Base-by-base conservation (phyloP, 129 eudicot species). In the Gnaphalium uliginosum region DNA sequence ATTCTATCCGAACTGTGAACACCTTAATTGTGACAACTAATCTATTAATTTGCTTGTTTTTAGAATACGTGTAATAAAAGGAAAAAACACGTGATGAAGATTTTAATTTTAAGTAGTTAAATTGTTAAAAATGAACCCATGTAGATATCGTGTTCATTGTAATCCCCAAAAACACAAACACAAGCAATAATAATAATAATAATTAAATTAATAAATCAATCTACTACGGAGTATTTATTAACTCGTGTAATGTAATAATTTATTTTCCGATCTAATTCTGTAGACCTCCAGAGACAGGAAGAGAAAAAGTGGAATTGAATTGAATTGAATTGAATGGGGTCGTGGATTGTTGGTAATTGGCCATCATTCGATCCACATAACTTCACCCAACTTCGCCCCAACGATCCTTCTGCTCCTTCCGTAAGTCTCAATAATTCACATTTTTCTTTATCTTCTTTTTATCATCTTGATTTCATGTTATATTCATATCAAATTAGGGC, bases 331-430 rank as follows among this genome's bases (percentile, higher is more conserved):
- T 7, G 19, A 79, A 88, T 88, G 94, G 94, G 82, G 80, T 88
- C 94, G 61, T 73, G 79, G 79, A 72, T 46, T 68, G 82, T 85
- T 35, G 89, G 88, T 4, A 80, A 82, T 68, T 83, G 89, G 88
- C 96, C 96, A 39, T 87, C 96, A 3, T 86, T 74, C 76, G 89
- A 89, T 73, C 96, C 96, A 43, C 96, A 89, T 71, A 86, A 89
- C 81, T 89, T 89, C 85, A 89, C 85, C 85, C 92, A 89, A 64
- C 87, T 87, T 56, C 89, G 87, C 33, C 92, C 96, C 54, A 80
- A 87, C 73, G 92, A 89, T 86, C 89, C 89, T 77, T 84, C 89
- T 18, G 84, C 77, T 48, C 94, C 94, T 43, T 89, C 95, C 64
- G 96, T 89, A 86, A 84, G 88, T 7, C 2, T 11, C 15, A 21